Conservation (phyloP, 164 flowering plant species). For the Berberis thunbergii region DNA sequence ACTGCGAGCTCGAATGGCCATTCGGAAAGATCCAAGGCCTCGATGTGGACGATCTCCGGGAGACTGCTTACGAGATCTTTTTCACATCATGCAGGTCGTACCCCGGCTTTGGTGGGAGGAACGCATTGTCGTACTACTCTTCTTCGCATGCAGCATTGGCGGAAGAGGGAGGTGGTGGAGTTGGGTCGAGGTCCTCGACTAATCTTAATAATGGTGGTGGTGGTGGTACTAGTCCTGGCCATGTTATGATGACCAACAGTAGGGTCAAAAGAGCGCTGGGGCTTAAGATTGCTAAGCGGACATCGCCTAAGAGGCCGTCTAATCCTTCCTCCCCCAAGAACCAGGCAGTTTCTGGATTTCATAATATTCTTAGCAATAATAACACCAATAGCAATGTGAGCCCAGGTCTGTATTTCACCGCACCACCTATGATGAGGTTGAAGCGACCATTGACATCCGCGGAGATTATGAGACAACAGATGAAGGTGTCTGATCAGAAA, state of each 20-base stretch:
- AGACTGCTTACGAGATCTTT: constrained; percentile 7
- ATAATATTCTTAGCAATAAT: background rate
- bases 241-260: background rate
- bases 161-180: background rate
- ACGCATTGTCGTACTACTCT: constrained; percentile 3
- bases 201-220: background rate
- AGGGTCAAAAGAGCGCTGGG: constrained; percentile 4
- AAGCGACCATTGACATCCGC: constrained; percentile 4
- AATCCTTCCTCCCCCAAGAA: background rate
- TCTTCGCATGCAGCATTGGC: background rate
- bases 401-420: background rate
- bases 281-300: background rate
- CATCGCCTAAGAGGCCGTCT: background rate
- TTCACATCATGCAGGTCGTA: constrained; percentile 5
- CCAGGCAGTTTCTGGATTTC: background rate
- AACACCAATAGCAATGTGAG: background rate
- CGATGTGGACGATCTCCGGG: constrained; percentile 2
- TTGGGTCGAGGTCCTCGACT: background rate
- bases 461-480: constrained; percentile 9
- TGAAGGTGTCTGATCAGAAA: constrained; percentile 12
- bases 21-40: constrained; percentile 2
- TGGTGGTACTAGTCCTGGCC: background rate
- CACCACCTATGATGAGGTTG: background rate
- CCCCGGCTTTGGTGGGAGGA: constrained; percentile 9
- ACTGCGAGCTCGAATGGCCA: constrained; percentile 1